Conservation (phyloP, 768 basidiomycete genomes). For the Mycena capillaripes region DNA sequence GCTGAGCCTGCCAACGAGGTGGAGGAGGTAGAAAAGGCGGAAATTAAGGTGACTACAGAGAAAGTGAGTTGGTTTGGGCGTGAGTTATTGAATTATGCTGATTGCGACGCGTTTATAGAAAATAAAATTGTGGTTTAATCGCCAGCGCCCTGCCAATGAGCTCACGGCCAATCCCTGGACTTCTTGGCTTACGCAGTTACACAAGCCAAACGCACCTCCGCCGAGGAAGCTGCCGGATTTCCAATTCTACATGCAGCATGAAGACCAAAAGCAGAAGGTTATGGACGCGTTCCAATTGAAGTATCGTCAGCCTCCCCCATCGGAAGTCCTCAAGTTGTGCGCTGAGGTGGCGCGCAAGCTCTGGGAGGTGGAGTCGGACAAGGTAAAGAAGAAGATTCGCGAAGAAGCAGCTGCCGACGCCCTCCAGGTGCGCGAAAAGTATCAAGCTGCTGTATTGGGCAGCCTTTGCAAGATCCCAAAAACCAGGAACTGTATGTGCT, state of each 20-base stretch:
- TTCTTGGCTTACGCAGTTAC: neutral
- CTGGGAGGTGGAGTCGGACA: neutral
- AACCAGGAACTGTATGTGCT: neutral
- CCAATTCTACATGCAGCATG: constrained; percentile 9
- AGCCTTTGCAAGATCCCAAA: neutral
- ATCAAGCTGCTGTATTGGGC: neutral
- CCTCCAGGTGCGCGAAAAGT: neutral
- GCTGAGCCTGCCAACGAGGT: too few species aligned
- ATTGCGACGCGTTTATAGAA: neutral
- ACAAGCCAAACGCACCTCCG: neutral
- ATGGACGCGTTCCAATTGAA: neutral
- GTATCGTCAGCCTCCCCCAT: too few species aligned
- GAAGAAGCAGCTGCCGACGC: neutral
- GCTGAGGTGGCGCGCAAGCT: neutral
- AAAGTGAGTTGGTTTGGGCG: neutral
- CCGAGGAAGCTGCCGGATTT: neutral
- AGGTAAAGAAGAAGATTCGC: neutral
- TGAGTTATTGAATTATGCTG: neutral
- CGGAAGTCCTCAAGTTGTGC: neutral
- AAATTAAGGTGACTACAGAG: neutral
- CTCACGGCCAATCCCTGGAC: neutral
- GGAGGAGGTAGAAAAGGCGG: neutral
- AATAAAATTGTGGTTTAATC: neutral
- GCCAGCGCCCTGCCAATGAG: neutral
- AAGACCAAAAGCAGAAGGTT: neutral